Base-by-base conservation (phyloP, 331 rosid species). In the Prunus yedoensis region DNA sequence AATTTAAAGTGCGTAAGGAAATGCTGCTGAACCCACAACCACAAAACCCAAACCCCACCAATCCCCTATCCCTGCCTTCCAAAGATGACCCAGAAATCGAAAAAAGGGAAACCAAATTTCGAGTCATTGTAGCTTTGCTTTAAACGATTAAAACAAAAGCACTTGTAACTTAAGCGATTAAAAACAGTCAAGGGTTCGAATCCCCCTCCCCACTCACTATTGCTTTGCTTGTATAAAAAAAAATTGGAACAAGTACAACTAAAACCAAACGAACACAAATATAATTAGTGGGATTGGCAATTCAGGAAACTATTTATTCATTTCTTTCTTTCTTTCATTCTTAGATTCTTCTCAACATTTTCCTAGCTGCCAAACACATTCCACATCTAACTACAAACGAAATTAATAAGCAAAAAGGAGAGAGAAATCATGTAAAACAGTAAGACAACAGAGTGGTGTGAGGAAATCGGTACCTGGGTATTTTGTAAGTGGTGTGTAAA, bases 401-500 rank as follows among this genome's bases (percentile, higher is more conserved):
- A 70, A 32, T 1, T 18, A 8, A 23, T n/a, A 27, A 54, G 0
- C 10, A 25, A 8, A 3, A 51, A 1, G 32, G 43, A 2, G 7
- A 41, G 21, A 60, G 30, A 54, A 25, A 59, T 15, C 15, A 8
- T 7, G 32, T 14, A 27, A 7, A 28, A 61, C 2, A 61, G 43
- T 15, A 28, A 61, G 17, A 4, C 13, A 3, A 47, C 52, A 47
- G 51, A 30, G 7, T 20, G 73, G 35, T 35, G 41, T 25, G 11
- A 5, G 49, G 30, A 76, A 74, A 77, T 32, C 35, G 58, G 9
- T 63, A 94, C 98, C 96, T 70, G 93, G 38, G 85, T 41, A 58
- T 4, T 85, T n/a, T 67, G 90, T 20, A 73, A 77, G 15, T 60
- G 79, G 78, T 81, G 81, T 72, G 83, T 28, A 10, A 77, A 66